Base-by-base conservation (phyloP, 768 basidiomycete species). In the Leccinellum rugosiceps region DNA sequence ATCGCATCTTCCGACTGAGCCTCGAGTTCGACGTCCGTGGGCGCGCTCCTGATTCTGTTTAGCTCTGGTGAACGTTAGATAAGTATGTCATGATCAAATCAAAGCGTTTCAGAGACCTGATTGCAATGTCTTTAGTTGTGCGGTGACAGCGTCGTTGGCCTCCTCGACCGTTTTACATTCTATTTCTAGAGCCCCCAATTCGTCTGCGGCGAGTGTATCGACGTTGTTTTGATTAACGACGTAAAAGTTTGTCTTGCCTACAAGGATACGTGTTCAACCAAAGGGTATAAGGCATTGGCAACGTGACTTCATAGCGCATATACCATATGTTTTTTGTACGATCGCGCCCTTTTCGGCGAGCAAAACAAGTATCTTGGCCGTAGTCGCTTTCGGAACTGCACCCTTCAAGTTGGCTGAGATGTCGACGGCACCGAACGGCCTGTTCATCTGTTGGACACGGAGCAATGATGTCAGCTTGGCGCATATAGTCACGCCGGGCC, bases 401-500 rank as follows among this genome's bases (percentile, higher is more conserved):
- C 91, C 91, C 72, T 95, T 95, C 30, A 97, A 75, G 73, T 97
- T 97, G 10, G 93, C 91, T 15, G 90, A 82, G 6, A 96, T 86
- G 69, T 97, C 94, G 34, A 94, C 93, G 58, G 92, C 92, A 8
- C 93, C 93, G 66, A 87, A 95, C 6, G 93, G 93, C n/a, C 93
- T 82, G 72, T 96, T 96, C 84, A 93, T 91, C 91, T 94, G 65
- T 34, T 46, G 35, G 21, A 43, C 48, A n/a, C 26, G 10, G 17
- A 31, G 21, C 1, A 1, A 26, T 25, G 13, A 28, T 32, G 47
- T 50, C 15, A 28, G 11, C n/a, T n/a, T n/a, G 15, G 25, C 43
- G 57, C 55, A 53, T 69, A 59, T 53, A 62, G n/a, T 41, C 38
- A 19, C 38, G 41, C 25, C 53, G 45, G 25, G 10, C 4, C 7